Conservation (phyloP, 2,329 filamentous ascomycete species). For the Neonectria magnoliae region DNA sequence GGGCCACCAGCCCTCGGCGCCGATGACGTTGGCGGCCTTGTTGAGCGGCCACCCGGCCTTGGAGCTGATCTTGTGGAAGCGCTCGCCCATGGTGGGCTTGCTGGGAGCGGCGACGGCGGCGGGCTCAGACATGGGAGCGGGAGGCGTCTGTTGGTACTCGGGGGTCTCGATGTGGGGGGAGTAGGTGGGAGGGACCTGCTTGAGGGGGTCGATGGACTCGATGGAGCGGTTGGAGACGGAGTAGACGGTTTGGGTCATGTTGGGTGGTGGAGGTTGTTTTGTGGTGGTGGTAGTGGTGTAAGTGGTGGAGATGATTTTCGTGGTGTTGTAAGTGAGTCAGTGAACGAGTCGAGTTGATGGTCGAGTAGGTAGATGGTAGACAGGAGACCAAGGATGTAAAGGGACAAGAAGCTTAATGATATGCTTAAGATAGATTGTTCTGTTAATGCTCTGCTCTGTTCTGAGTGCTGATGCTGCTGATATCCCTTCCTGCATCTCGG, state of each 20-base stretch:
- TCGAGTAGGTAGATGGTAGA: background rate
- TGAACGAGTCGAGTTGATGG: background rate
- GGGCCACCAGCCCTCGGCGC: slow-evolving; percentile 80
- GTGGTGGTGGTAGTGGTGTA: too few species aligned
- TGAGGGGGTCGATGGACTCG: slow-evolving; percentile 34
- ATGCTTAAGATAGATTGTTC: slow-evolving; percentile 14
- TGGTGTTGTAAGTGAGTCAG: background rate
- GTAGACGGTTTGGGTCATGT: slow-evolving; percentile 31
- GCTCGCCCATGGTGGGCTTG: slow-evolving; percentile 58
- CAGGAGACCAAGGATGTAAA: background rate
- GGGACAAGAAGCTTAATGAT: background rate
- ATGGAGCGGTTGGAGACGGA: slow-evolving; percentile 28
- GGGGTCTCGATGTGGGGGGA: slow-evolving; percentile 20
- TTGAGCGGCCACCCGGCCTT: slow-evolving; percentile 75
- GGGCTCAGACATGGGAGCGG: slow-evolving; percentile 15
- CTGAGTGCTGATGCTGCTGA: background rate
- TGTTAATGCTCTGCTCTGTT: slow-evolving; percentile 3
- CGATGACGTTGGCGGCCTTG: slow-evolving; percentile 73
- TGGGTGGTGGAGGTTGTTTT: background rate
- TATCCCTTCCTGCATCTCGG: background rate
- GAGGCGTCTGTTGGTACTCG: slow-evolving; percentile 5
- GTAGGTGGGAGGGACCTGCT: slow-evolving; percentile 37
- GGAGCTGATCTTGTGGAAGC: slow-evolving; percentile 73
- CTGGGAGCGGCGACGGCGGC: background rate
- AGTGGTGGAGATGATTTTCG: background rate